A percentile compares a stretch with the other conserved stretches of the same genome.
Conservation (phyloP, 2,329 filamentous ascomycete species). For the Fusarium albosuccineum region DNA sequence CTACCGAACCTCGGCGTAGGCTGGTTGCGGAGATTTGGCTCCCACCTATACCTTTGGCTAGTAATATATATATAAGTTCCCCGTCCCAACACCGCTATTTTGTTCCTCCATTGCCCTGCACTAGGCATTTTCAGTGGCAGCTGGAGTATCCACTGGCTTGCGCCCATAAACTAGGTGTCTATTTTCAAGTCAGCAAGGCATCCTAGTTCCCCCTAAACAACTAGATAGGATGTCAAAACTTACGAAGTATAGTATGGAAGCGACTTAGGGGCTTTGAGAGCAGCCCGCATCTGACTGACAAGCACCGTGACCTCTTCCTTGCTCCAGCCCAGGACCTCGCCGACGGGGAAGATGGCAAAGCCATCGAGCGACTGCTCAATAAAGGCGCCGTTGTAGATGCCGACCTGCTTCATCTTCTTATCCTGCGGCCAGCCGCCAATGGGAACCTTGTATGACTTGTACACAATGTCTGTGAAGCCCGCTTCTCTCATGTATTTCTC, state of each 20-base stretch:
- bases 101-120: background rate
- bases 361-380: conserved; percentile 46
- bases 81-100: background rate
- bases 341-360: conserved; percentile 44
- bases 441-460: conserved; percentile 54
- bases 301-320: too few species aligned
- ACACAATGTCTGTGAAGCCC: conserved; percentile 52
- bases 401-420: conserved; percentile 57
- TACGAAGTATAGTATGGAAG: too few species aligned
- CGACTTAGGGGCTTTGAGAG: too few species aligned
- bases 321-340: conserved; percentile 47
- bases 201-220: too few species aligned
- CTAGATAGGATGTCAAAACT: too few species aligned
- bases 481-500: conserved; percentile 41
- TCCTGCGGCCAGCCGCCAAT: conserved; percentile 59
- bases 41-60: too few species aligned
- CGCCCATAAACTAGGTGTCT: conserved; percentile 32
- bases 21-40: too few species aligned
- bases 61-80: background rate
- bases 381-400: conserved; percentile 47
- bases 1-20: background rate
- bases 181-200: too few species aligned
- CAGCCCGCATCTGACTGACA: too few species aligned
- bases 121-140: background rate
- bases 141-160: conserved; percentile 10